phyloP scores from a whole-genome alignment of 2,329 filamentous ascomycete genomes.

The Cladosporium cucumerinum region DNA sequence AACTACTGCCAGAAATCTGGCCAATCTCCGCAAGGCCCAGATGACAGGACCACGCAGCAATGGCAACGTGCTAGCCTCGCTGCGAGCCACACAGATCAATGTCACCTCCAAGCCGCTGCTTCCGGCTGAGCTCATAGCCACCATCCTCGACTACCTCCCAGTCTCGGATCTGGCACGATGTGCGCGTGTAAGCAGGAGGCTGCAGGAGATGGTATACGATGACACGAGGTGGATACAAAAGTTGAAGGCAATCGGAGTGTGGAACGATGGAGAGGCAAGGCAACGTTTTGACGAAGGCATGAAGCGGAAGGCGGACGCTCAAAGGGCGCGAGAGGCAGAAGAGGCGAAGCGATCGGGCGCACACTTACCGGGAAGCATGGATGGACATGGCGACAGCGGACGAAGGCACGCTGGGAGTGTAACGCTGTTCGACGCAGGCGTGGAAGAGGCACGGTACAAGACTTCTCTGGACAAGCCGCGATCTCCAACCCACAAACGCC shows the following conservation, averaged over 20 bases:
- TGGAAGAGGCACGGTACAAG: slow-evolving; percentile 47
- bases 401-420: slow-evolving; percentile 41
- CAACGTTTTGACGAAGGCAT: slow-evolving; percentile 71
- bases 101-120: slow-evolving; percentile 72
- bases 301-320: slow-evolving; percentile 55
- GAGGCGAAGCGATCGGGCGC: slow-evolving; percentile 39
- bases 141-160: slow-evolving; percentile 85
- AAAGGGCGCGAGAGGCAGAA: slow-evolving; percentile 41
- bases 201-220: slow-evolving; percentile 98
- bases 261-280: slow-evolving; percentile 85
- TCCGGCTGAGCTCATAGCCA: slow-evolving; percentile 87
- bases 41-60: slow-evolving; percentile 26
- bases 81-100: slow-evolving; percentile 73
- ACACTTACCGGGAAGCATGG: slow-evolving; percentile 32
- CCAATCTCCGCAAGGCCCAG: slow-evolving; percentile 30
- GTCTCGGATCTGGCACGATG: slow-evolving; percentile 81
- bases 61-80: slow-evolving; percentile 63
- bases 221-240: slow-evolving; percentile 91
- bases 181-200: slow-evolving; percentile 76
- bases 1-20: slow-evolving; percentile 22
- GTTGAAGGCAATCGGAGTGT: slow-evolving; percentile 81
- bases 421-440: slow-evolving; percentile 70
- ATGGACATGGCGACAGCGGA: slow-evolving; percentile 35
- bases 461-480: slow-evolving; percentile 36
- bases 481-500: slow-evolving; percentile 23